These are phyloP conservation scores for Massarina eburnea DNA, from an alignment of 2,329 filamentous ascomycete genomes.

Conservation along the genomic window DNA sequence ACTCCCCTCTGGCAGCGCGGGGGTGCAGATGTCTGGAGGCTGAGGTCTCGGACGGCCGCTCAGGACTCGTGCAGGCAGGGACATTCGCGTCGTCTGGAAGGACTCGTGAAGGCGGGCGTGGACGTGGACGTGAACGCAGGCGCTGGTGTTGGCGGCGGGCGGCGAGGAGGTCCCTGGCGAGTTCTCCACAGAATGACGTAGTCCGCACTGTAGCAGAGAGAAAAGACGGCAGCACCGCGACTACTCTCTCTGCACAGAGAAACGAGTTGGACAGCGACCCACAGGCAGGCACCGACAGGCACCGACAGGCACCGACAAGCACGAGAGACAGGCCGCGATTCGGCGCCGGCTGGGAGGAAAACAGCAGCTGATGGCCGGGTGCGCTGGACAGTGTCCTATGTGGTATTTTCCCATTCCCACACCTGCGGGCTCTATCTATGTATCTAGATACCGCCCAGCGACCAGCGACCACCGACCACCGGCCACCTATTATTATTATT, in stretches of 20 bases:
- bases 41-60: slow-evolving; percentile 13
- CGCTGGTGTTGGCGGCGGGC: background rate
- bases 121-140: background rate
- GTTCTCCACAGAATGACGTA: background rate
- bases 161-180: background rate
- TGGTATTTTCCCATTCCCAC: too few relatives aligned
- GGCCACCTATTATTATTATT: too few relatives aligned
- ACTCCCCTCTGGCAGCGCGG: slow-evolving; percentile 17
- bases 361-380: background rate
- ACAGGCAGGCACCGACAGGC: background rate
- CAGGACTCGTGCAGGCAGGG: slow-evolving; percentile 8
- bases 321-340: background rate
- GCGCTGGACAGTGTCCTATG: too few relatives aligned
- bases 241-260: too few relatives aligned
- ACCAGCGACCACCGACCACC: too few relatives aligned
- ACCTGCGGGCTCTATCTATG: too few relatives aligned
- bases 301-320: background rate
- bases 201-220: background rate
- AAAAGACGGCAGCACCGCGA: background rate
- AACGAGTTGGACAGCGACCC: background rate
- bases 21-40: slow-evolving; percentile 19
- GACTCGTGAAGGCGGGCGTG: slow-evolving; percentile 1
- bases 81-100: slow-evolving; percentile 15
- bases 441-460: too few relatives aligned
- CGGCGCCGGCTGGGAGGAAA: background rate